Conservation (phyloP, 2,329 filamentous ascomycete species). For the Knufia fluminis region DNA sequence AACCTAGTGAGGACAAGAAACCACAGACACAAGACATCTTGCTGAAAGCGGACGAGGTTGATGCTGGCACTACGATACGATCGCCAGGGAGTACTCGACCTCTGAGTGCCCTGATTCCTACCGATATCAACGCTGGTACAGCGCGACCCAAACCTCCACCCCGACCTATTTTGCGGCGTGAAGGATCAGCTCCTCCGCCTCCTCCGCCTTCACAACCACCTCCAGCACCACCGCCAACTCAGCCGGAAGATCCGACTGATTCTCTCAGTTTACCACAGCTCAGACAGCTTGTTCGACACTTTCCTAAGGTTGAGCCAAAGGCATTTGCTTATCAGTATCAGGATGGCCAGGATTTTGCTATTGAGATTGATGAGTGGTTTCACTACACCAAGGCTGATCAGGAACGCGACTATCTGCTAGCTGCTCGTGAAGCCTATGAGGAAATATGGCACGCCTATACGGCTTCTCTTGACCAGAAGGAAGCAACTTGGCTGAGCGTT, state of each 20-base stretch:
- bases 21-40: conserved; percentile 22
- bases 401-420: conserved; percentile 70
- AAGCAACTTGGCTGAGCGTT: conserved; percentile 57
- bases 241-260: conserved; percentile 42
- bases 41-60: conserved; percentile 42
- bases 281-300: conserved; percentile 57
- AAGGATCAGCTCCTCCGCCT: conserved; percentile 30
- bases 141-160: conserved; percentile 13
- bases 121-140: conserved; percentile 5
- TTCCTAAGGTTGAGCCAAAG: conserved; percentile 57
- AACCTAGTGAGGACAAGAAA: neutral
- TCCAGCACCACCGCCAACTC: conserved; percentile 32
- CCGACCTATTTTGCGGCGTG: conserved; percentile 24
- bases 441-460: conserved; percentile 58
- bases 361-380: conserved; percentile 98
- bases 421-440: conserved; percentile 67
- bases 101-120: conserved; percentile 16
- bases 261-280: conserved; percentile 69
- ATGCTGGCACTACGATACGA: conserved; percentile 39
- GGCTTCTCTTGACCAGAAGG: conserved; percentile 31
- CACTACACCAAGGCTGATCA: conserved; percentile 64
- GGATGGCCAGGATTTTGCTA: conserved; percentile 63
- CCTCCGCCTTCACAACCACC: conserved; percentile 40
- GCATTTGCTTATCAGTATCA: conserved; percentile 80
- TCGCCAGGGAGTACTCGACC: conserved; percentile 22